These are phyloP conservation scores for Lipomyces orientalis DNA, from an alignment of 805 yeast genomes.

Conservation along the genomic window DNA sequence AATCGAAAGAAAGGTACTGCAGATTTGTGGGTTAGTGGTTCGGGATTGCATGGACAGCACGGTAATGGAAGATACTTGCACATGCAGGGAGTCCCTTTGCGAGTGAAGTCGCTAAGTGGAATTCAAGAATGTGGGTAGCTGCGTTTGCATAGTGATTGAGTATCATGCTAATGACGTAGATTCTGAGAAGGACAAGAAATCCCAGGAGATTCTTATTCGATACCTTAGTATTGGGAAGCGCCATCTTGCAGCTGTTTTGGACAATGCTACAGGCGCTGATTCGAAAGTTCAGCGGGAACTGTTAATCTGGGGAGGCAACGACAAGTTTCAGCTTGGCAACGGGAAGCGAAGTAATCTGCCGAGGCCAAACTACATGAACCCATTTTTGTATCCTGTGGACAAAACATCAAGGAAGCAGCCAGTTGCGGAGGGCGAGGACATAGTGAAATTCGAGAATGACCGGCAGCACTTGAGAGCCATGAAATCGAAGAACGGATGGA, in stretches of 20 bases:
- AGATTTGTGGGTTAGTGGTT: conserved; percentile 70
- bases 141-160: background rate
- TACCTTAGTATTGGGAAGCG: conserved; percentile 66
- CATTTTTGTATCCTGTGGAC: background rate
- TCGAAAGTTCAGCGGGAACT: conserved; percentile 23
- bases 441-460: background rate
- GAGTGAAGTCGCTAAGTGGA: conserved; percentile 53
- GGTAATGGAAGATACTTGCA: conserved; percentile 81
- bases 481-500: conserved; percentile 7
- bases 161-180: conserved; percentile 12
- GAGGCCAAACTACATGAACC: conserved; percentile 50
- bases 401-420: background rate
- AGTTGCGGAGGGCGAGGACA: background rate
- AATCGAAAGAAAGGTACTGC: conserved; percentile 41
- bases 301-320: conserved; percentile 78
- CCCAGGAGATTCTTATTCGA: conserved; percentile 56
- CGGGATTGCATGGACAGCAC: conserved; percentile 82
- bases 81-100: conserved; percentile 69
- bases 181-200: conserved; percentile 53
- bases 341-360: conserved; percentile 70
- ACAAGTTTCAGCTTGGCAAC: conserved; percentile 81
- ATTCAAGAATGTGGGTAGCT: conserved; percentile 40
- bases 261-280: conserved; percentile 49
- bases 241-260: conserved; percentile 66
- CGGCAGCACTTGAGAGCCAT: conserved; percentile 11